A percentile compares a stretch with the other conserved stretches of the same genome.
Conservation (phyloP, 768 basidiomycete species). For the Suillus subluteus region DNA sequence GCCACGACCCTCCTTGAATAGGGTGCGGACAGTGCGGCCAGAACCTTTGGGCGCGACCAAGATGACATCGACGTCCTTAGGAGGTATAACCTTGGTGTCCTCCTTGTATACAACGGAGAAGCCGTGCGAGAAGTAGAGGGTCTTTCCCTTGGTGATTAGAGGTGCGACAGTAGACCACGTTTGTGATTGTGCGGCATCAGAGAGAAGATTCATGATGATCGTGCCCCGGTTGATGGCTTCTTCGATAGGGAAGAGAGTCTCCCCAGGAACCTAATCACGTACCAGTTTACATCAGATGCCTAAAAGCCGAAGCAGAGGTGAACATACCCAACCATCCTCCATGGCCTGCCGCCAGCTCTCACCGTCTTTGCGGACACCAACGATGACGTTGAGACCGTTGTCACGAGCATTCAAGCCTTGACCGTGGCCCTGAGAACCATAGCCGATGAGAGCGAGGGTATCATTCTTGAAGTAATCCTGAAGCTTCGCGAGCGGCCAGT, state of each 20-base stretch:
- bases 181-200: slow-evolving; percentile 96
- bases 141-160: slow-evolving; percentile 99
- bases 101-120: slow-evolving; percentile 99
- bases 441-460: slow-evolving; percentile 98
- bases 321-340: slow-evolving; percentile 91
- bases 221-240: slow-evolving; percentile 96
- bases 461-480: slow-evolving; percentile 99
- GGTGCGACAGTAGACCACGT: slow-evolving; percentile 91
- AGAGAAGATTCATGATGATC: slow-evolving; percentile 99
- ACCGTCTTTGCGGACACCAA: slow-evolving; percentile 96
- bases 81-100: slow-evolving; percentile 92
- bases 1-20: slow-evolving; percentile 99
- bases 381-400: slow-evolving; percentile 97
- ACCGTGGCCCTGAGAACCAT: slow-evolving; percentile 98
- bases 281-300: background rate
- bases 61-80: slow-evolving; percentile 95
- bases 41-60: slow-evolving; percentile 99
- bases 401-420: slow-evolving; percentile 99
- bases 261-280: slow-evolving; percentile 75
- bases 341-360: slow-evolving; percentile 96
- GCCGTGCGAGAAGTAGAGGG: slow-evolving; percentile 99
- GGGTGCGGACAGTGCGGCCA: slow-evolving; percentile 97
- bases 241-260: slow-evolving; percentile 97
- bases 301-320: slow-evolving; percentile 3
- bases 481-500: slow-evolving; percentile 98